These are phyloP conservation scores for Entomophthora muscae DNA, from an alignment of 371 early-diverging fungal species.

Conservation along the genomic window DNA sequence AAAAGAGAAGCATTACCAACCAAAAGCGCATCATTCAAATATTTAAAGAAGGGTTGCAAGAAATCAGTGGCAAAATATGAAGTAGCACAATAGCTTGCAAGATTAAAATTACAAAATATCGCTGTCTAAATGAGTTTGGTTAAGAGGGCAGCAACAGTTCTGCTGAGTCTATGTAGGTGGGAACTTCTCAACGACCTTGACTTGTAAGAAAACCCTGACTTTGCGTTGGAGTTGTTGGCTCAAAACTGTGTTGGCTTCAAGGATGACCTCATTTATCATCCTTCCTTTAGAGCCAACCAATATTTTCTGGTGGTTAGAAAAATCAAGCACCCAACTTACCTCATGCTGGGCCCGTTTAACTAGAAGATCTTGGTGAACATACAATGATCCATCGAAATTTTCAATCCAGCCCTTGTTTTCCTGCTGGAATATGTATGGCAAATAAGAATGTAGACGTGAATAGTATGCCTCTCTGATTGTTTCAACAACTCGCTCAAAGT, in stretches of 20 bases:
- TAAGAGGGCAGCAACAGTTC: too few species aligned
- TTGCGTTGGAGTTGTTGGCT: background rate
- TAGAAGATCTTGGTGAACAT: background rate
- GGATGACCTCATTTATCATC: background rate
- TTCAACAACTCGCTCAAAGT: constrained; percentile 1
- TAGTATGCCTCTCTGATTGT: background rate
- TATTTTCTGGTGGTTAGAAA: background rate
- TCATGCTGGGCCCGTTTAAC: background rate
- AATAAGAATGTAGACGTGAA: background rate
- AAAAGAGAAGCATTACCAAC: too few species aligned
- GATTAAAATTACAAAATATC: too few species aligned
- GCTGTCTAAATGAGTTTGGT: too few species aligned
- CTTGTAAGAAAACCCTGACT: constrained; percentile 4
- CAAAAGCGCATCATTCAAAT: too few species aligned
- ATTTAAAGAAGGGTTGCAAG: too few species aligned
- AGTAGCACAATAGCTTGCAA: too few species aligned
- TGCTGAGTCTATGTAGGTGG: background rate
- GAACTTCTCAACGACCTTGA: constrained; percentile 1
- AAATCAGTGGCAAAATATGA: too few species aligned
- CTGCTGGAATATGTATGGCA: constrained; percentile 1
- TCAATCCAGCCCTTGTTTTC: background rate
- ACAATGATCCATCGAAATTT: background rate
- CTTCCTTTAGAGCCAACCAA: constrained; percentile 4
- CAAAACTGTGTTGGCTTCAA: background rate
- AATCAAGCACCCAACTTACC: background rate